phyloP scores from a whole-genome alignment of 169 alveolate species.

The Eimeria sp. region DNA sequence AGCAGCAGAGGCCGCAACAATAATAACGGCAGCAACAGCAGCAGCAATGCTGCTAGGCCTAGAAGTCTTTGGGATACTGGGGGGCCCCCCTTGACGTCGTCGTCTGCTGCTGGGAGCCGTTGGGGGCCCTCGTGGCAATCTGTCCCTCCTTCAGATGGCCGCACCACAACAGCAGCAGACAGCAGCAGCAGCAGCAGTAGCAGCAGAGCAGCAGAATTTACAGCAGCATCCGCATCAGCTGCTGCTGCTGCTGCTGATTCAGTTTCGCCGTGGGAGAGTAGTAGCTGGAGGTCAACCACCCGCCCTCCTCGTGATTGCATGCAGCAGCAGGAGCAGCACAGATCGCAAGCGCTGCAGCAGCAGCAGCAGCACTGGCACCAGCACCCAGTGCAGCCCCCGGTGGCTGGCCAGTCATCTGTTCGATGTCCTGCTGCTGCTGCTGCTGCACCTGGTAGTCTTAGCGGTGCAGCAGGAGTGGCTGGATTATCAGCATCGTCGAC shows the following conservation, averaged over 20 bases:
- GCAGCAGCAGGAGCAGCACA: conserved; percentile 2
- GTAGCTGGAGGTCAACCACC: not conserved
- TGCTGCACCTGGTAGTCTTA: too few species aligned
- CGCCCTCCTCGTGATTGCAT: not conserved
- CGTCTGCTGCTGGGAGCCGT: too few species aligned
- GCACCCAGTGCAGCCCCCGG: too few species aligned
- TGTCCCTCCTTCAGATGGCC: not conserved
- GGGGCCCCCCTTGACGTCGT: too few species aligned
- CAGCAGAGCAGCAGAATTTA: not conserved
- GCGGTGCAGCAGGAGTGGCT: too few species aligned
- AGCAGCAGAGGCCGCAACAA: too few species aligned
- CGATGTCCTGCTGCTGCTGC: too few species aligned
- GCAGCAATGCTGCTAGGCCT: not conserved
- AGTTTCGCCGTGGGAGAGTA: not conserved
- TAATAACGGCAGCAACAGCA: not conserved
- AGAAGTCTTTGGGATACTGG: not conserved
- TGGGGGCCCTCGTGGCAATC: not conserved
- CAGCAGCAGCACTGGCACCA: too few species aligned
- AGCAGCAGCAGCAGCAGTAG: not conserved
- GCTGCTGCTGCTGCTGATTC: conserved; percentile 19
- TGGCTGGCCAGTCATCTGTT: too few species aligned
- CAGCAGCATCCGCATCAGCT: conserved; percentile 12
- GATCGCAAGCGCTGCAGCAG: not conserved
- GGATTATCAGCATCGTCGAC: too few species aligned
- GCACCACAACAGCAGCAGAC: not conserved